Base-by-base conservation (phyloP, 2,329 filamentous ascomycete genomes). In the Alternaria brassicae region DNA sequence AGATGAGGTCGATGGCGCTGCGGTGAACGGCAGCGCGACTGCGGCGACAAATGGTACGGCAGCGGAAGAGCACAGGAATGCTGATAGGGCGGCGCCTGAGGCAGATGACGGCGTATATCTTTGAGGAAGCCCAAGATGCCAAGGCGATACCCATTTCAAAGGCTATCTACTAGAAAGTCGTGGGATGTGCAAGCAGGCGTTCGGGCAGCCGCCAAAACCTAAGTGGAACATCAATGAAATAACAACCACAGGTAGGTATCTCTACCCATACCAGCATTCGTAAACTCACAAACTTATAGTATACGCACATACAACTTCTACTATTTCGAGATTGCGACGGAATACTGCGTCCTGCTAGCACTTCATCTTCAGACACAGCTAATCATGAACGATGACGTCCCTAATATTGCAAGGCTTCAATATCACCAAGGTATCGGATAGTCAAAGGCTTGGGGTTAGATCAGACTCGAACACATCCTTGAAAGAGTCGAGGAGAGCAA, bases 1-100 rank as follows among this genome's bases (percentile, higher is more conserved):
- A 17, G 67, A 62, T 34, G 59, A 62, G 39, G 45, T 21, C 23
- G 36, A 40, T 39, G 48, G 25, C 32, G 17, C 39, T 10, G 41
- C 13, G 2, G 34, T 36, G 7, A 58, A 49, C 9, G 42, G 56
- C 27, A 34, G 12, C 7, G 44, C 32, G 30, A n/a, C 30, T 27
- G 15, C 42, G 10, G 30, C 51, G 17, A 28, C 32, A 6, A 25
- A 41, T 23, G 49, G 49, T 32, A 32, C 49, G 3, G 19, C 37
- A 4, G 27, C 25, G n/a, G 25, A 12, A 41, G 56, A 48, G 15
- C 42, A 44, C 13, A 49, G 27, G 12, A 44, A 49, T 2, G 56
- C 36, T 13, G 28, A 32, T 27, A n/a, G 8, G 21, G 25, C 23
- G 10, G 42, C 40, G 23, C 42, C 15, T 23, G 42, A 44, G 21